A percentile compares a stretch with the other conserved stretches of the same genome.
Conservation (phyloP, 2,329 filamentous ascomycete species). For the Arthroderma uncinatum region DNA sequence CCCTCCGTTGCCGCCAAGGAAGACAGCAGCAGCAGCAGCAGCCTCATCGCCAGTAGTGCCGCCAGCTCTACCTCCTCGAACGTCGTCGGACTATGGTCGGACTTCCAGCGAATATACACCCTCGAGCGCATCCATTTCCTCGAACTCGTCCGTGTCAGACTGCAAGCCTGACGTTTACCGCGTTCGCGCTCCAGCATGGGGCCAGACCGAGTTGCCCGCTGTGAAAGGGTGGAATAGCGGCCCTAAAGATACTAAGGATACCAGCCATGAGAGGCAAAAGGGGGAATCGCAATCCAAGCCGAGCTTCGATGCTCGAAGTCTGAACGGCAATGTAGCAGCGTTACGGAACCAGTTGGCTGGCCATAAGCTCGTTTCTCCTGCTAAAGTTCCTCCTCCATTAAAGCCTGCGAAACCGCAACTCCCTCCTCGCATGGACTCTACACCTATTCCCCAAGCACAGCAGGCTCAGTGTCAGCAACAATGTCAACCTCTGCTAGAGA, state of each 20-base stretch:
- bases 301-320: background rate
- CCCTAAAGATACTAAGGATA: constrained; percentile 17
- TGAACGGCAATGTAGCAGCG: background rate
- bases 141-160: constrained; percentile 16
- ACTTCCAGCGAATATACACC: constrained; percentile 37
- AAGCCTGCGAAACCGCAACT: constrained; percentile 1
- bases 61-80: constrained; percentile 37
- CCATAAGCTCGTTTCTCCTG: background rate
- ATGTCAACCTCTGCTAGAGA: background rate
- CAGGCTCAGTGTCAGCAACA: background rate
- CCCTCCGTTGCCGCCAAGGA: constrained; percentile 38
- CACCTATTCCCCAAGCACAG: background rate
- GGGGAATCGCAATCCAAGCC: background rate
- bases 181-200: constrained; percentile 47
- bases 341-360: constrained; percentile 2
- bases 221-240: constrained; percentile 39
- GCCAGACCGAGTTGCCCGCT: constrained; percentile 43
- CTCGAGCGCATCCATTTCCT: constrained; percentile 40
- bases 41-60: constrained; percentile 25
- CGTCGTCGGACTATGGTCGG: constrained; percentile 28
- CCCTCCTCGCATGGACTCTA: background rate
- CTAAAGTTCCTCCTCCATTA: background rate
- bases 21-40: constrained; percentile 16
- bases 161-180: constrained; percentile 22
- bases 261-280: constrained; percentile 15